Conservation (phyloP, 2,329 filamentous ascomycete species). For the Colletotrichum melonis region DNA sequence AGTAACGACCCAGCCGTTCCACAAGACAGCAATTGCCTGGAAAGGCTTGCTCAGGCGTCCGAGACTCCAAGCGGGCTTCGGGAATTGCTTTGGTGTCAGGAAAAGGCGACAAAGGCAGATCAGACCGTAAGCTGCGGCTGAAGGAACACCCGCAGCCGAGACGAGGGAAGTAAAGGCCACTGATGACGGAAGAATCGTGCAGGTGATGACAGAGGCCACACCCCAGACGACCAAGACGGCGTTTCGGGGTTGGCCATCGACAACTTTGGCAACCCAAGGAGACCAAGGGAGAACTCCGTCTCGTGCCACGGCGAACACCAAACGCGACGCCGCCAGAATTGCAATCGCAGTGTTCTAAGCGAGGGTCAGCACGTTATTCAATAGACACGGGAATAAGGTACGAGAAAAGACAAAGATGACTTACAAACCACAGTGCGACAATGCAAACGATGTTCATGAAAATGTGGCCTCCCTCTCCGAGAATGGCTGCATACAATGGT, state of each 20-base stretch:
- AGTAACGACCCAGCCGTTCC: constrained; percentile 62
- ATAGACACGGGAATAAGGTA: fast-evolving
- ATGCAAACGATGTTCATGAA: constrained; percentile 71
- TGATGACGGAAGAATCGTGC: constrained; percentile 67
- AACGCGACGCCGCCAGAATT: constrained; percentile 68
- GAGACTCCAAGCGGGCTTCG: constrained; percentile 58
- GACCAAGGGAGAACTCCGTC: constrained; percentile 71
- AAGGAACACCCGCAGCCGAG: constrained; percentile 63
- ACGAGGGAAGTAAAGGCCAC: constrained; percentile 66
- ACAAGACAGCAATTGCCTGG: constrained; percentile 58
- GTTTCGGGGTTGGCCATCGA: constrained; percentile 67
- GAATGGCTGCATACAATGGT: constrained; percentile 65
- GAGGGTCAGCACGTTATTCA: not conserved
- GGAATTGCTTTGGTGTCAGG: constrained; percentile 58
- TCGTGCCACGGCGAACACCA: constrained; percentile 71
- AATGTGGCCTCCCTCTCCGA: constrained; percentile 67
- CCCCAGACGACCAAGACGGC: constrained; percentile 69
- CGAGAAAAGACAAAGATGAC: constrained; percentile 34
- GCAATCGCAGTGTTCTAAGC: constrained; percentile 67
- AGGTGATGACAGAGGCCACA: constrained; percentile 65
- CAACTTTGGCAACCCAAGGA: constrained; percentile 65
- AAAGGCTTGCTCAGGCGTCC: constrained; percentile 57
- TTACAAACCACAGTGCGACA: constrained; percentile 60
- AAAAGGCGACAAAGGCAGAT: constrained; percentile 61
- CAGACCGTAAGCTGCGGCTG: constrained; percentile 62